A percentile compares a stretch with the other conserved stretches of the same genome.
phyloP scores from a whole-genome alignment of 805 yeast species.

The Yarrowia deformans region DNA sequence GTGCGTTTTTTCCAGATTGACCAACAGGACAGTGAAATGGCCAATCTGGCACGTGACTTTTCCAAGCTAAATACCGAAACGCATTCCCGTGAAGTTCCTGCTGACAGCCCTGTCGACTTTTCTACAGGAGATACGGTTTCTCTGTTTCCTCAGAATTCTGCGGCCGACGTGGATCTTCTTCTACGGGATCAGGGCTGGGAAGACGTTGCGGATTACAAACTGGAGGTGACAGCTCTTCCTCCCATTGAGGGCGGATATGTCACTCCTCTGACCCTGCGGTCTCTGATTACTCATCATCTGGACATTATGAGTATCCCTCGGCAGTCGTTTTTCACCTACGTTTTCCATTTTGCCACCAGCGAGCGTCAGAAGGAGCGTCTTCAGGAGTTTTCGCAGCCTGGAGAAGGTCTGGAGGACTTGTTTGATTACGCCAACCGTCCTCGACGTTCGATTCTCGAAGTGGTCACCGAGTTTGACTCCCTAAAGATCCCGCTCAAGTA shows the following conservation, averaged over 20 bases:
- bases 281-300: slow-evolving; percentile 76
- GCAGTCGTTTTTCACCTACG: slow-evolving; percentile 75
- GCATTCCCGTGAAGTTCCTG: background rate
- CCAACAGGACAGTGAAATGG: slow-evolving; percentile 31
- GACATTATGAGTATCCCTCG: slow-evolving; percentile 86
- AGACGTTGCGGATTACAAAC: slow-evolving; percentile 68
- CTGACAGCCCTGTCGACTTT: slow-evolving; percentile 48
- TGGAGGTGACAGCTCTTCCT: slow-evolving; percentile 43
- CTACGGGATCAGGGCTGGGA: slow-evolving; percentile 77
- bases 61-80: background rate
- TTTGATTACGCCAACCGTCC: slow-evolving; percentile 95
- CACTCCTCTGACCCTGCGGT: slow-evolving; percentile 68
- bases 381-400: slow-evolving; percentile 69
- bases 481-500: slow-evolving; percentile 78
- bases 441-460: slow-evolving; percentile 84
- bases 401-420: slow-evolving; percentile 79
- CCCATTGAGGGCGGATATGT: slow-evolving; percentile 61
- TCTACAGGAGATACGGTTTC: slow-evolving; percentile 84
- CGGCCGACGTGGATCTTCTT: slow-evolving; percentile 66
- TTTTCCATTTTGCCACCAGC: slow-evolving; percentile 79
- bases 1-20: slow-evolving; percentile 68
- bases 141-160: slow-evolving; percentile 76
- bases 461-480: slow-evolving; percentile 79
- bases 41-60: slow-evolving; percentile 41
- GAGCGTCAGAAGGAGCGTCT: slow-evolving; percentile 78